A percentile compares a stretch with the other conserved stretches of the same genome.
phyloP scores from a whole-genome alignment of 1,139 yeast genomes.

The Wickerhamiella pararugosa region DNA sequence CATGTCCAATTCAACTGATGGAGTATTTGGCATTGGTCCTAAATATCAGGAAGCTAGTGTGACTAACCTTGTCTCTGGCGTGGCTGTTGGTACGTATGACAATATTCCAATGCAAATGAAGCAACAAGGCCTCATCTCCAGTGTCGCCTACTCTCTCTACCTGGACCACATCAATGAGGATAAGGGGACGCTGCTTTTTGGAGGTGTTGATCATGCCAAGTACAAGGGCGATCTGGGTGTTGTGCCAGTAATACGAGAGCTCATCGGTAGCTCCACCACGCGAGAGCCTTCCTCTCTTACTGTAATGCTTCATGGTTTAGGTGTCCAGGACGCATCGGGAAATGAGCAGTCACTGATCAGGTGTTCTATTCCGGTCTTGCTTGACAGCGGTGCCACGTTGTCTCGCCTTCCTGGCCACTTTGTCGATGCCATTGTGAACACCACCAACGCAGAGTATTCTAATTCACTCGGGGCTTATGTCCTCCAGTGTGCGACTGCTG shows the following conservation, averaged over 20 bases:
- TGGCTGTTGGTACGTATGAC: conserved; percentile 10
- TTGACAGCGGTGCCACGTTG: conserved; percentile 13
- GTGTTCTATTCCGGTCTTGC: conserved; percentile 8
- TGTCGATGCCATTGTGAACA: conserved; percentile 13
- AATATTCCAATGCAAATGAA: conserved; percentile 17
- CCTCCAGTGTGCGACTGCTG: background rate
- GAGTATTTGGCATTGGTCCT: conserved; percentile 48
- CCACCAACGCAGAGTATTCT: too few species aligned
- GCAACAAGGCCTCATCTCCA: conserved; percentile 16
- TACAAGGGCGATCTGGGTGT: conserved; percentile 32
- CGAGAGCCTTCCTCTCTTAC: conserved; percentile 1
- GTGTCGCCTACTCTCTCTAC: conserved; percentile 40
- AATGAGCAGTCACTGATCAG: background rate
- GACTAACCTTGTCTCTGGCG: conserved; percentile 1
- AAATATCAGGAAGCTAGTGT: conserved; percentile 8
- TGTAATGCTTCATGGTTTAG: conserved; percentile 10
- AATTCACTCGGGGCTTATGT: too few species aligned
- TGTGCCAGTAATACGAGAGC: conserved; percentile 14
- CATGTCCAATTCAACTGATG: conserved; percentile 36
- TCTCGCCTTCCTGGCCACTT: conserved; percentile 15
- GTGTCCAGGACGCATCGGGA: background rate
- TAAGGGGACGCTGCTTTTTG: conserved; percentile 39
- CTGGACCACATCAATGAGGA: conserved; percentile 30
- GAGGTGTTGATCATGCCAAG: conserved; percentile 45
- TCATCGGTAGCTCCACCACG: background rate